phyloP scores from a whole-genome alignment of 495 filamentous ascomycete genomes.

The Neurospora tetraspora region DNA sequence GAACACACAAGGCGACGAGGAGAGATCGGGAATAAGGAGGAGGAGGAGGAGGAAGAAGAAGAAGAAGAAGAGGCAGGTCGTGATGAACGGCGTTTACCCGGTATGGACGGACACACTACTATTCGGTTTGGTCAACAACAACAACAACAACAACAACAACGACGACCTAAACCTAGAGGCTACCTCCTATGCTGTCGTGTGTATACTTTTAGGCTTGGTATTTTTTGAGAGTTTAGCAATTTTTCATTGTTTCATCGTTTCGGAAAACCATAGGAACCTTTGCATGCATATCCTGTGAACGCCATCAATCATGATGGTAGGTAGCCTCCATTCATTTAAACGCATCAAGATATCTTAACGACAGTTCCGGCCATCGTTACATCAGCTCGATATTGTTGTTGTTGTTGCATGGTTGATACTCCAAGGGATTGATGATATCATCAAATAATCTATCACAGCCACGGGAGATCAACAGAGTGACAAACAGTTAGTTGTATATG shows the following conservation, averaged over 20 bases:
- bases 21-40: neutral
- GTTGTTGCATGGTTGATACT: no score
- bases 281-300: no score
- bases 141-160: neutral
- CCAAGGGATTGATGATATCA: no score
- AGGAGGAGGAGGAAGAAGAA: neutral
- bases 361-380: no score
- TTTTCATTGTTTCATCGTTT: neutral
- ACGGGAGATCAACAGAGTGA: no score
- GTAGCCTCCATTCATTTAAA: no score
- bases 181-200: neutral
- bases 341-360: no score
- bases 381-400: no score
- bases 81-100: neutral
- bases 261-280: no score
- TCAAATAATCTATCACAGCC: no score
- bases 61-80: neutral
- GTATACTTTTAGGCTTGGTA: neutral
- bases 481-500: no score
- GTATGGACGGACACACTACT: neutral
- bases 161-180: neutral
- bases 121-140: neutral
- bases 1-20: neutral
- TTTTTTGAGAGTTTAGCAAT: neutral
- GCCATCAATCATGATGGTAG: no score